Percentiles rank a stretch among this genome's conserved stretches.
Evolutionary conservation across 306 rosid genomes (phyloP).

Genomic region (Carpinus viminea): DNA sequence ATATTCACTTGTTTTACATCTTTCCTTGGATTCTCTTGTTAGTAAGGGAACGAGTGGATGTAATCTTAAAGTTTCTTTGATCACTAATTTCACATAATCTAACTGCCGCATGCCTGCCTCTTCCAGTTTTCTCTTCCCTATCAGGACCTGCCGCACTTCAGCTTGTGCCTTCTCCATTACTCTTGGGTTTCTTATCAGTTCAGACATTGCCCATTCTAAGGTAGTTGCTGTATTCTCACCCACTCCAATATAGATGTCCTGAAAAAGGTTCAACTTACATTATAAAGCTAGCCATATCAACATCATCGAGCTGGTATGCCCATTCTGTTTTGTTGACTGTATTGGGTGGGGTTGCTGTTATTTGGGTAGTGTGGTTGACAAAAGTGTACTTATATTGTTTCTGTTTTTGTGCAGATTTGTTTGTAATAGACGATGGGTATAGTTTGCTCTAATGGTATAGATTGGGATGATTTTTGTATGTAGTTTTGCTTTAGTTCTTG

Average conservation of each 20-base stretch:
- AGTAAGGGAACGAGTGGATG: constrained; percentile 26
- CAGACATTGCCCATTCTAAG: constrained; percentile 44
- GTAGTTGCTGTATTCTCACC: constrained; percentile 33
- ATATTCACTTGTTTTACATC: constrained; percentile 16
- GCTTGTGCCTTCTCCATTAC: constrained; percentile 41
- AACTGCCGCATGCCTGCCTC: background rate
- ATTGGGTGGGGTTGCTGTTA: no score
- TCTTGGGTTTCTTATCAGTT: constrained; percentile 41
- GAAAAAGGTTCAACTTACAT: background rate
- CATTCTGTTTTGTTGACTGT: no score
- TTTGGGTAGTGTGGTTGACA: constrained; percentile 1
- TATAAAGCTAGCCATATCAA: background rate
- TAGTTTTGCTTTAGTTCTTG: no score
- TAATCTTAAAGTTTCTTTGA: constrained; percentile 42
- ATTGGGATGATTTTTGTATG: no score
- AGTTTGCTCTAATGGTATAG: no score
- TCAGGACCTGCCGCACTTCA: constrained; percentile 36
- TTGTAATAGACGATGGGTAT: no score
- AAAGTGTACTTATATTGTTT: no score
- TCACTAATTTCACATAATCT: constrained; percentile 20
- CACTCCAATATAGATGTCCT: constrained; percentile 41
- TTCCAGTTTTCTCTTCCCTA: background rate
- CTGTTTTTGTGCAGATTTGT: no score
- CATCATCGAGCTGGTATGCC: no score
- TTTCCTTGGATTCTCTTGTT: constrained; percentile 25